These are phyloP conservation scores for Colletotrichum falcatum DNA, from an alignment of 2,329 filamentous ascomycete genomes.

Conservation along the genomic window DNA sequence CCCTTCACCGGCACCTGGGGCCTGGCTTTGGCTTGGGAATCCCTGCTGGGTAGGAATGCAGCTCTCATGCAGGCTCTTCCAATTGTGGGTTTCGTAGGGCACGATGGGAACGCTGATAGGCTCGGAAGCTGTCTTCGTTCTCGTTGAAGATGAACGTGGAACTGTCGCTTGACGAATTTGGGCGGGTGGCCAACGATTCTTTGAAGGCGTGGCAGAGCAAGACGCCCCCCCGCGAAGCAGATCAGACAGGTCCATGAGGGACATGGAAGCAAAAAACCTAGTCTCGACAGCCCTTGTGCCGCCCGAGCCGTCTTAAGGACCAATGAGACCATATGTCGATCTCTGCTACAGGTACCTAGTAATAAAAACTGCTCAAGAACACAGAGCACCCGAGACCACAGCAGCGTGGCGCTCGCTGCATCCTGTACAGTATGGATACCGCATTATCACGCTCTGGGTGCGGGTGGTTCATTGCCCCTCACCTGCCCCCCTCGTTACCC, in stretches of 20 bases:
- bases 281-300: slow-evolving; percentile 6
- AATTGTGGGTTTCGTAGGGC: slow-evolving; percentile 24
- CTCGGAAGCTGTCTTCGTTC: slow-evolving; percentile 7
- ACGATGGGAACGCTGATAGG: slow-evolving; percentile 25
- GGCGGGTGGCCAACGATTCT: slow-evolving; percentile 24
- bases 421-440: background rate
- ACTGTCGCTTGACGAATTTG: slow-evolving; percentile 36
- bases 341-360: slow-evolving; percentile 1
- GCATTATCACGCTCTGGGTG: background rate
- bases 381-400: background rate
- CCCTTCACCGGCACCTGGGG: slow-evolving; percentile 40
- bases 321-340: background rate
- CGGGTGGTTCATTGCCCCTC: slow-evolving; percentile 3
- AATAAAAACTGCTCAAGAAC: no score
- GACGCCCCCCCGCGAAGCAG: slow-evolving; percentile 16
- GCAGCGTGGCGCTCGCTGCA: slow-evolving; percentile 1
- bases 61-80: slow-evolving; percentile 37
- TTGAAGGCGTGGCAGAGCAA: background rate
- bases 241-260: background rate
- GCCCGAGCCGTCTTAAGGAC: slow-evolving; percentile 20
- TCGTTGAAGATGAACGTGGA: slow-evolving; percentile 21
- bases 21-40: slow-evolving; percentile 33
- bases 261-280: slow-evolving; percentile 7
- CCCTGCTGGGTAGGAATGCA: slow-evolving; percentile 36
- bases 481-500: slow-evolving; percentile 4